Evolutionary conservation across 129 eudicot species (phyloP), one percentile per base, ranked within the genome.

Genomic region (Glebionis coronaria): DNA sequence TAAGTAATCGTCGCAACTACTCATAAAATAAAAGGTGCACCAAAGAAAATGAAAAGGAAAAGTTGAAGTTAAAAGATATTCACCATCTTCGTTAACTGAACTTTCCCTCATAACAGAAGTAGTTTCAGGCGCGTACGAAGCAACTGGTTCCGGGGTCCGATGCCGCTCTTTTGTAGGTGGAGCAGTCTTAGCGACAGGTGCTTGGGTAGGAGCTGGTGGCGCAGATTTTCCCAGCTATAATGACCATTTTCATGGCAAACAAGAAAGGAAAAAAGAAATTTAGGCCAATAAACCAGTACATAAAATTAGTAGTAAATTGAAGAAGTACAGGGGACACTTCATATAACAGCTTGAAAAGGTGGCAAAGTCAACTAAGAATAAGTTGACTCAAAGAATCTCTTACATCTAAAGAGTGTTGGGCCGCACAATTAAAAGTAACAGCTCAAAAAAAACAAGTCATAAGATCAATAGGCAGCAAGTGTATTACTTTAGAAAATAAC

Each of bases 171-270:
- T 54, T 23, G 83, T 62, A 79, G 88, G 82, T 16, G 90, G 69
- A 40, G 70, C 56, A 46, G 70, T 75, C 55, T 75, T 86, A n/a
- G 69, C 76, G 44, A 69, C 65, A 44, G 80, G 63, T 69, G 87
- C 70, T 31, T 75, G 83, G 61, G 73, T n/a, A 71, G 66, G 71
- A 73, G 73, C 71, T 40, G 90, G 9, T 50, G 87, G 80, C 25
- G 61, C 79, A 76, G 90, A 28, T 71, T 78, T 79, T 63, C 90
- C 91, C 68, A 91, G 72, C 97, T 88, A 47, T 59, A 58, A 45
- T 38, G 12, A 78, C 56, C 60, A 35, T 70, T 55, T 58, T 21
- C 44, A 68, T 45, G 13, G 29, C 27, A 40, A 28, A 61, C 21
- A 38, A 38, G 9, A 72, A 40, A 25, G 31, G 15, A 55, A 55